Evolutionary conservation across 2,329 filamentous ascomycete species (phyloP), one percentile per base, ranked within the genome.

Genomic region (Ustulina deusta): DNA sequence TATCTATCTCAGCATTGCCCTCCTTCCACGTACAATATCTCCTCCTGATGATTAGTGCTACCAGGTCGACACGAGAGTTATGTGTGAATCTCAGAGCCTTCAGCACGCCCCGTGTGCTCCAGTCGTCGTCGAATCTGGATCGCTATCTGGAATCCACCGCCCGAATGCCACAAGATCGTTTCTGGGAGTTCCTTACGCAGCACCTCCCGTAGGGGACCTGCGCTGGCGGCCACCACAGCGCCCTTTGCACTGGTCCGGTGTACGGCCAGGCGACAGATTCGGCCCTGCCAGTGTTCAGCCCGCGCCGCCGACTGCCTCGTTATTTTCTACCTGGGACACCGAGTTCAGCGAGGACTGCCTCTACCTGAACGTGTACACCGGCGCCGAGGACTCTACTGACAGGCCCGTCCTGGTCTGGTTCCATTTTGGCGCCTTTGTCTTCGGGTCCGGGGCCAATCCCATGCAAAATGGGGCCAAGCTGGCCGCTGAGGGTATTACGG

Each of bases 351-450:
- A 69, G 22, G 66, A 69, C 29, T 69, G 66, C 36, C 63, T 69
- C 20, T 69, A 60, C 36, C 27, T 69, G 2, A 69, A 69, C 25
- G 32, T 69, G 6, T 69, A 57, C 20, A 69, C 66, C 5, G 66
- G 66, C 27, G 22, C 63, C 9, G 63, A 63, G 15, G 38, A 42
- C 11, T 15, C 59, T 17, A 48, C 40, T 3, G 6, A 56, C n/a
- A 55, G 59, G 29, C 63, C 66, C n/a, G 66, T 69, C 15, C 55
- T 66, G 6, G 66, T 66, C 6, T 69, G 66, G 66, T 57, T 66
- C 29, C 66, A 69, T 59, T 69, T 63, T 17, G 66, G 63, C 5
- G 66, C 63, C n/a, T 69, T 69, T 20, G 63, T 69, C 25, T 66
- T 69, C 36, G 66, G 63, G 20, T 63, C 66, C 3, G 66, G 25